These are phyloP conservation scores for Fusarium nelsonii DNA, from an alignment of 2,329 filamentous ascomycete species.

Conservation along the genomic window DNA sequence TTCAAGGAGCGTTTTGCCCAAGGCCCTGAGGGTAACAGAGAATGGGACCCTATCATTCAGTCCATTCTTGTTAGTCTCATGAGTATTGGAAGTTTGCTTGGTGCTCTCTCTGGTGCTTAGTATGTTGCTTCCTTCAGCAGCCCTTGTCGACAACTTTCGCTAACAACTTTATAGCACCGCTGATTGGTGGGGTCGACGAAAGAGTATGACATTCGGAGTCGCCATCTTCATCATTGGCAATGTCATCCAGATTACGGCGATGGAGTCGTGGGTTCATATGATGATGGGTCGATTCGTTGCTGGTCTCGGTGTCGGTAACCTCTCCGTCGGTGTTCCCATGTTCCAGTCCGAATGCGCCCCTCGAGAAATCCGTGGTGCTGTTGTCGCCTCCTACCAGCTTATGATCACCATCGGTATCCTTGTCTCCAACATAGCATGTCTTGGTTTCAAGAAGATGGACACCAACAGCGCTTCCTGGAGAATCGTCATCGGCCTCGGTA, in stretches of 20 bases:
- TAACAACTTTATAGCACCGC: constrained; percentile 57
- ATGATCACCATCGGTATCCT: constrained; percentile 80
- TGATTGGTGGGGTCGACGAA: constrained; percentile 69
- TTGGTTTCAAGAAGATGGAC: constrained; percentile 60
- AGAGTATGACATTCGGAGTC: constrained; percentile 65
- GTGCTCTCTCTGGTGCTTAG: constrained; percentile 65
- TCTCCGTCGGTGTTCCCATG: constrained; percentile 75
- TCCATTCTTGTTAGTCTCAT: constrained; percentile 68
- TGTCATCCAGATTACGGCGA: constrained; percentile 73
- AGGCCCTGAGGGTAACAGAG: constrained; percentile 54
- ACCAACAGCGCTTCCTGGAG: constrained; percentile 66
- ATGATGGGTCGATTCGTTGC: constrained; percentile 75
- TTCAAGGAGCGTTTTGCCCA: constrained; percentile 69
- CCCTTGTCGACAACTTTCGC: not conserved
- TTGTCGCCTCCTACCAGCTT: constrained; percentile 78
- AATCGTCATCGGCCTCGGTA: constrained; percentile 70
- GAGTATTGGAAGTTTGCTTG: constrained; percentile 67
- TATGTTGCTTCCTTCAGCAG: constrained; percentile 33
- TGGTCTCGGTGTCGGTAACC: constrained; percentile 74
- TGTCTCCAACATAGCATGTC: constrained; percentile 67
- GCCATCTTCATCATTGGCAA: constrained; percentile 73
- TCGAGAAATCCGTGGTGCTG: constrained; percentile 71
- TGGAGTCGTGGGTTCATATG: constrained; percentile 71
- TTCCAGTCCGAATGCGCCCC: constrained; percentile 75
- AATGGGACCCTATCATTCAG: constrained; percentile 58